Evolutionary conservation across 2,329 filamentous ascomycete species (phyloP).

Genomic region (Fusarium liriodendri): DNA sequence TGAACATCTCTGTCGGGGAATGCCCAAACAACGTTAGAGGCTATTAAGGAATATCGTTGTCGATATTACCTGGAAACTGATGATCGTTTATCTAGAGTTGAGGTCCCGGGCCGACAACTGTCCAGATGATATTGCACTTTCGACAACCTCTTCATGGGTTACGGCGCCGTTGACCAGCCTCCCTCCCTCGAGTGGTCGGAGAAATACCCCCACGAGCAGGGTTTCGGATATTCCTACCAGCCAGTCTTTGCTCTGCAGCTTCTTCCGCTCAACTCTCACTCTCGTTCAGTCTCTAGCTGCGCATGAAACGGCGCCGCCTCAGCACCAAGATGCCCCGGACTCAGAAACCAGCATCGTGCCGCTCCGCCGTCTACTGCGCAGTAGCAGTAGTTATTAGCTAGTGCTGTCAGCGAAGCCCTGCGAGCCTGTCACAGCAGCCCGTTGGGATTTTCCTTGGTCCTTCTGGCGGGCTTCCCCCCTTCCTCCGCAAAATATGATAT

Average conservation of each 20-base stretch:
- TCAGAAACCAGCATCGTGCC: conserved; percentile 8
- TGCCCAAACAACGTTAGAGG: not conserved
- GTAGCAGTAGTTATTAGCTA: not conserved
- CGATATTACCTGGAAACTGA: not conserved
- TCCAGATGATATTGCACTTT: not conserved
- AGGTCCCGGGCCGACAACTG: not conserved
- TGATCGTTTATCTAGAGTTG: conserved; percentile 4
- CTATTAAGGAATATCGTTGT: not conserved
- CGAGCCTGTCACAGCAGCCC: not conserved
- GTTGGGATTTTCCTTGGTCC: conserved; percentile 1
- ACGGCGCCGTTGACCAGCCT: not conserved
- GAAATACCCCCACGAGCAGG: conserved; percentile 15
- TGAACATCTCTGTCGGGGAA: conserved; percentile 1
- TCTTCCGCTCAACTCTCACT: not conserved
- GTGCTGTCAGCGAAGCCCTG: not conserved
- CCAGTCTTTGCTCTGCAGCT: not conserved
- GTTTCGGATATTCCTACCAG: conserved; percentile 5
- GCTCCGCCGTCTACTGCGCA: conserved; percentile 8
- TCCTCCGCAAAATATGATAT: conserved; percentile 26
- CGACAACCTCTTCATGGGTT: not conserved
- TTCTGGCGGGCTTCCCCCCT: conserved; percentile 10
- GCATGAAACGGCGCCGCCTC: not conserved
- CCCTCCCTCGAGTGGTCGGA: not conserved
- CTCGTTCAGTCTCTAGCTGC: not conserved
- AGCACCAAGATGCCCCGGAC: conserved; percentile 5